Conservation (phyloP, 148 eudicot species). For the Cornus kousa region DNA sequence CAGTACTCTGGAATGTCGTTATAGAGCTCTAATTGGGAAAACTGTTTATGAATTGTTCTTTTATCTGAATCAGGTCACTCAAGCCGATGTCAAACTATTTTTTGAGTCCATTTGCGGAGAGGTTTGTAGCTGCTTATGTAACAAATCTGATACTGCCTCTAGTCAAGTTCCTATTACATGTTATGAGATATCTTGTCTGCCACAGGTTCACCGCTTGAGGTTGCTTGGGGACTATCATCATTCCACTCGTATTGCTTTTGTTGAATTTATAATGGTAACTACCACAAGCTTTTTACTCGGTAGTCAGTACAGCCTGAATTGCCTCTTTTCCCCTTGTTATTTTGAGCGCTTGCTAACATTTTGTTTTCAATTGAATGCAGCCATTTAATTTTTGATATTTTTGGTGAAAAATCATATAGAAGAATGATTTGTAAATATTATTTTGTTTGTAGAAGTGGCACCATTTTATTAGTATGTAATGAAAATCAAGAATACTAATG, state of each 20-base stretch:
- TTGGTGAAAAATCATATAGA: background rate
- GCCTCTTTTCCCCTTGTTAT: slow-evolving; percentile 3
- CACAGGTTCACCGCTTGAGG: slow-evolving; percentile 85
- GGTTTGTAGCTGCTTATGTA: slow-evolving; percentile 44
- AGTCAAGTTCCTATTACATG: slow-evolving; percentile 14
- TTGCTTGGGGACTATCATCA: slow-evolving; percentile 96
- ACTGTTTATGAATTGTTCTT: background rate
- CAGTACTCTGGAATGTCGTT: slow-evolving; percentile 4
- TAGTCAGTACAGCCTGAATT: background rate
- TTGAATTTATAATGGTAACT: slow-evolving; percentile 83
- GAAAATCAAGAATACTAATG: background rate
- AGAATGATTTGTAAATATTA: no score
- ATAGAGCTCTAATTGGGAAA: slow-evolving; percentile 6
- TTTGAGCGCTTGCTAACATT: background rate
- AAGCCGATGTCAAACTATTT: slow-evolving; percentile 79
- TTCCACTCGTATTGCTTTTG: slow-evolving; percentile 93
- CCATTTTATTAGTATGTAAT: background rate
- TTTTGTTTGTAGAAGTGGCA: background rate
- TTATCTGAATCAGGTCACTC: slow-evolving; percentile 60
- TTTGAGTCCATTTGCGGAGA: slow-evolving; percentile 89
- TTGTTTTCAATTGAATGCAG: background rate
- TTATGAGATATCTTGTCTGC: slow-evolving; percentile 15
- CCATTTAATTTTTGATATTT: background rate
- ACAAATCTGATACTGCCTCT: slow-evolving; percentile 9
- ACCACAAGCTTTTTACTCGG: background rate